Conservation (phyloP, 768 basidiomycete species). For the Tephrocybe sp. region DNA sequence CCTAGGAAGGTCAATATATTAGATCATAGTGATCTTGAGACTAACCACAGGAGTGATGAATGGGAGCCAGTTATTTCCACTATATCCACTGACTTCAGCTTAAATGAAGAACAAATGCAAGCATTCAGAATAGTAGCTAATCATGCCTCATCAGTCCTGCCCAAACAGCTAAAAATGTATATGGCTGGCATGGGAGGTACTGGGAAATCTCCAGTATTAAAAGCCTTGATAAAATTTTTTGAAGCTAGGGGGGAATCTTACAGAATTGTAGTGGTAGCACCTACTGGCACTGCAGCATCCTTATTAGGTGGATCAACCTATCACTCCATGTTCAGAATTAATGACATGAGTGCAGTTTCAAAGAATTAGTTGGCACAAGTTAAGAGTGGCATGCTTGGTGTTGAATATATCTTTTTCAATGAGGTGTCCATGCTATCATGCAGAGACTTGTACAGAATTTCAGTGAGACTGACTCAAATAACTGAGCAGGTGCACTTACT, state of each 20-base stretch:
- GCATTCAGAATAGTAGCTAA: constrained; percentile 5
- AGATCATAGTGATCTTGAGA: too few species aligned
- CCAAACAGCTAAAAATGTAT: constrained; percentile 12
- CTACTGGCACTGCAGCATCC: constrained; percentile 20
- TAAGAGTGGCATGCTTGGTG: background rate
- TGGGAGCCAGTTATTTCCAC: background rate
- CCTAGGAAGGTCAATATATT: too few species aligned
- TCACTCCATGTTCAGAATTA: constrained; percentile 17
- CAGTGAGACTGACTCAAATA: constrained; percentile 2
- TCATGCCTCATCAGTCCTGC: background rate
- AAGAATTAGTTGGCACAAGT: background rate
- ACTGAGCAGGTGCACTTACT: background rate
- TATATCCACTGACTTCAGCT: background rate
- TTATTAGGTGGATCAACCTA: constrained; percentile 19
- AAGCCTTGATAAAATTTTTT: constrained; percentile 16
- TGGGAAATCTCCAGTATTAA: constrained; percentile 18
- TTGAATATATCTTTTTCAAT: constrained; percentile 16
- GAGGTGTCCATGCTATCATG: constrained; percentile 18
- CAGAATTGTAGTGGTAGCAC: constrained; percentile 9
- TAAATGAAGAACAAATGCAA: background rate
- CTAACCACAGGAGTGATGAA: background rate
- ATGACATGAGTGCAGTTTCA: background rate
- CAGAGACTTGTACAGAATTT: constrained; percentile 8
- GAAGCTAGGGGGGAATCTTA: background rate
- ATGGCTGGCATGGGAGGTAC: constrained; percentile 21